Conservation (phyloP, 805 yeast species). For the Spathaspora gorwiae region DNA sequence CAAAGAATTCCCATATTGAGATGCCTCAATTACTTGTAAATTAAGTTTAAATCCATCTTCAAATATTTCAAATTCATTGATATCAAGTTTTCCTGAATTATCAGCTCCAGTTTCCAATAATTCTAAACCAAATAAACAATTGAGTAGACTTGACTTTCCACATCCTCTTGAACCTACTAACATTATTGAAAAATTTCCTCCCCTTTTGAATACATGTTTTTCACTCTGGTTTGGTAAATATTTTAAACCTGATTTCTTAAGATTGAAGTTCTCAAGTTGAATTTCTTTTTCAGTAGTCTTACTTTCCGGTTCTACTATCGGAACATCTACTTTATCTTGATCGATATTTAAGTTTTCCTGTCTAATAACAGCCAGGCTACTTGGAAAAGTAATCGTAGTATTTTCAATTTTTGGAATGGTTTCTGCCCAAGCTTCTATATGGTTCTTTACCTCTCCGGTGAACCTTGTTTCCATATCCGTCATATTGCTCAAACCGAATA, state of each 20-base stretch:
- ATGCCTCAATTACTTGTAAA: slow-evolving; percentile 66
- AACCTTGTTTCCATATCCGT: no score
- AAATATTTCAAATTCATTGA: slow-evolving; percentile 46
- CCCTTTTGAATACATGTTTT: slow-evolving; percentile 19
- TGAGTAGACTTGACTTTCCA: slow-evolving; percentile 75
- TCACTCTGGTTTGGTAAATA: slow-evolving; percentile 29
- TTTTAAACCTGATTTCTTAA: slow-evolving; percentile 14
- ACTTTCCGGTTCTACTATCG: background rate
- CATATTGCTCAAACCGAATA: no score
- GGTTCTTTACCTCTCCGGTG: no score
- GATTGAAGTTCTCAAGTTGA: background rate
- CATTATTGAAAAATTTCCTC: slow-evolving; percentile 33
- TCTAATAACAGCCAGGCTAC: no score
- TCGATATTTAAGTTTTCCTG: no score
- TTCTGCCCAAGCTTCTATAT: no score
- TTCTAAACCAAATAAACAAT: slow-evolving; percentile 63
- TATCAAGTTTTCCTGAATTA: slow-evolving; percentile 12
- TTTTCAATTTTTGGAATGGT: no score
- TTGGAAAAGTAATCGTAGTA: no score
- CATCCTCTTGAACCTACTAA: slow-evolving; percentile 33
- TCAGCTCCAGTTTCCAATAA: slow-evolving; percentile 14
- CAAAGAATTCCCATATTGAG: slow-evolving; percentile 67
- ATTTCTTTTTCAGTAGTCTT: background rate
- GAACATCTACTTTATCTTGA: no score
- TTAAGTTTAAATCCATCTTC: slow-evolving; percentile 59